phyloP scores from a whole-genome alignment of 768 basidiomycete species.

The Lactifluus rugatus region DNA sequence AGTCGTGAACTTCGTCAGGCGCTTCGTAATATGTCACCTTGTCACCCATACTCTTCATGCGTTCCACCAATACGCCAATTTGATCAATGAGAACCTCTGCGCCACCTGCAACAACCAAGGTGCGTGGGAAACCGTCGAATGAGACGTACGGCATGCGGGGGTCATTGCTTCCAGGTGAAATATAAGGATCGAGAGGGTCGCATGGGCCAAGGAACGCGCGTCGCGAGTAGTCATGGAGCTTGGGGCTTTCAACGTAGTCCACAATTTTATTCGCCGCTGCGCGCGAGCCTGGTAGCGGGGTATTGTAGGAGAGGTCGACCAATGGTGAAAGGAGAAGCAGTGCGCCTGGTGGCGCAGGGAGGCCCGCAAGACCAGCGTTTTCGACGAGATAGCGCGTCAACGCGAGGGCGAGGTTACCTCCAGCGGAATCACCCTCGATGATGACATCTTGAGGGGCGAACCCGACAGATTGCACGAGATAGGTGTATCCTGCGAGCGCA shows the following conservation, averaged over 20 bases:
- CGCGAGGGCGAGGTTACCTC: not conserved
- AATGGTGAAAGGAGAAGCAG: not conserved
- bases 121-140: slow-evolving; percentile 5
- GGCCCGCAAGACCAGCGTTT: not conserved
- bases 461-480: not conserved
- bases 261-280: not conserved
- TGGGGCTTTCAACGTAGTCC: not conserved
- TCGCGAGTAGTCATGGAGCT: not conserved
- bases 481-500: not conserved
- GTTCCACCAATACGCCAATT: not conserved
- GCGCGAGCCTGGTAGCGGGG: not conserved
- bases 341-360: not conserved
- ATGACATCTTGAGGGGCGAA: not conserved
- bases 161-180: slow-evolving; percentile 8
- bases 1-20: slow-evolving; percentile 35
- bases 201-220: slow-evolving; percentile 4
- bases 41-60: not conserved
- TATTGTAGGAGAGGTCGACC: not conserved
- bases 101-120: slow-evolving; percentile 3
- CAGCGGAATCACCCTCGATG: not conserved
- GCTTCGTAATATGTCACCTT: slow-evolving; percentile 7
- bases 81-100: slow-evolving; percentile 2
- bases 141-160: not conserved
- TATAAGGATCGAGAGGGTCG: slow-evolving; percentile 3
- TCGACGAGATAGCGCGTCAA: not conserved